phyloP scores from a whole-genome alignment of 2,329 filamentous ascomycete genomes.

The Penicillium expansum region DNA sequence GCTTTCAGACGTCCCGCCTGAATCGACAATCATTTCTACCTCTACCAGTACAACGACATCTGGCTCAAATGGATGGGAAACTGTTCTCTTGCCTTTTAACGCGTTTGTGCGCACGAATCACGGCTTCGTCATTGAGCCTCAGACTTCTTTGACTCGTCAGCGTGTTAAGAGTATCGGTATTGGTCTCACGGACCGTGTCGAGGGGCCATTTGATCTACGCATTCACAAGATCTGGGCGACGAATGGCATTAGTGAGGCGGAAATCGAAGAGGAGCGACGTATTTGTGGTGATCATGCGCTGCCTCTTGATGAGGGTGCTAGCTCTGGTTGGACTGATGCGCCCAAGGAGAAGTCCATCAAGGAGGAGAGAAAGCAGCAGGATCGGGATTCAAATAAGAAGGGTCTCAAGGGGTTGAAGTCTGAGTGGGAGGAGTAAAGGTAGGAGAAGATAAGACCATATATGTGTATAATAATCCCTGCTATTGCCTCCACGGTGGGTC shows the following conservation, averaged over 20 bases:
- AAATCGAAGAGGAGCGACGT: conserved; percentile 41
- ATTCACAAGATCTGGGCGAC: conserved; percentile 90
- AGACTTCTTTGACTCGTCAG: conserved; percentile 82
- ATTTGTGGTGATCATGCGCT: conserved; percentile 43
- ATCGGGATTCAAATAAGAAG: conserved; percentile 28
- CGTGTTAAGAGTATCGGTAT: conserved; percentile 84
- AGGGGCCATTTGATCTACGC: conserved; percentile 82
- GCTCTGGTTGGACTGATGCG: conserved; percentile 26
- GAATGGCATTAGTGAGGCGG: conserved; percentile 56
- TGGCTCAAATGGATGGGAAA: conserved; percentile 86
- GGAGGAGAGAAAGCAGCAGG: conserved; percentile 7
- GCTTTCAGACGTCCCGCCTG: conserved; percentile 39
- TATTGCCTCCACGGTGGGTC: background rate
- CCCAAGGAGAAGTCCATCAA: background rate
- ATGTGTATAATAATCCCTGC: conserved; percentile 10
- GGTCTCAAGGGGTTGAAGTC: conserved; percentile 36
- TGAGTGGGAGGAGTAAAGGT: conserved; percentile 33
- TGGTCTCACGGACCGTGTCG: conserved; percentile 81
- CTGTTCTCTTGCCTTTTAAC: conserved; percentile 82
- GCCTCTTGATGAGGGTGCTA: conserved; percentile 36
- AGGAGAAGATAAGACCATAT: background rate
- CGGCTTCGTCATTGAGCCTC: conserved; percentile 87
- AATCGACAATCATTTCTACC: conserved; percentile 35
- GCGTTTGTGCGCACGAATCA: conserved; percentile 95
- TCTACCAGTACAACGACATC: conserved; percentile 49